A percentile compares a stretch with the other conserved stretches of the same genome.
Evolutionary conservation across 1,284 basidiomycete species (phyloP).

Genomic region (Lentinula novae-zelandiae): DNA sequence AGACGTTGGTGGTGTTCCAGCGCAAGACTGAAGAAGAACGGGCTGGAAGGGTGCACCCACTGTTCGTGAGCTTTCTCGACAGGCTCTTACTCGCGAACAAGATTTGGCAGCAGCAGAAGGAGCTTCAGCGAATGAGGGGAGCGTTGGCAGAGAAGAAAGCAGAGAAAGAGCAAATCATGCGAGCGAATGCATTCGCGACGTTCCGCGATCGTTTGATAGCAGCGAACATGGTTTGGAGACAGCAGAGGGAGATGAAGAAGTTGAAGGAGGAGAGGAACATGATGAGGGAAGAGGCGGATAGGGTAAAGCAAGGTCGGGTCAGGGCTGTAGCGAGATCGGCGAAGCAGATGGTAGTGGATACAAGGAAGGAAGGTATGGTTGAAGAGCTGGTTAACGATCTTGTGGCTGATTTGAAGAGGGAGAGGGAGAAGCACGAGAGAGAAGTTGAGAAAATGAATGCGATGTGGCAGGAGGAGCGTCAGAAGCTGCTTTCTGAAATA

Average conservation of each 20-base stretch:
- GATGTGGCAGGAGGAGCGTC: slow-evolving; percentile 37
- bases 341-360: slow-evolving; percentile 39
- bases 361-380: slow-evolving; percentile 37
- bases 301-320: slow-evolving; percentile 28
- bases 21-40: background rate
- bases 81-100: slow-evolving; percentile 35
- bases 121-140: slow-evolving; percentile 28
- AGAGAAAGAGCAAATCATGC: slow-evolving; percentile 20
- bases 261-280: slow-evolving; percentile 27
- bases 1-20: background rate
- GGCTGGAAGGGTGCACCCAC: background rate
- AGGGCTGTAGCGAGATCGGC: slow-evolving; percentile 34
- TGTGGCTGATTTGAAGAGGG: slow-evolving; percentile 32
- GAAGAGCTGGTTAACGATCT: slow-evolving; percentile 36
- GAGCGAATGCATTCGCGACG: slow-evolving; percentile 28
- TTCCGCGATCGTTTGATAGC: slow-evolving; percentile 36
- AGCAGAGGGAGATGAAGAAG: slow-evolving; percentile 30
- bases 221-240: slow-evolving; percentile 33
- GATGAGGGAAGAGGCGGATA: slow-evolving; percentile 28
- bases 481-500: slow-evolving; percentile 31
- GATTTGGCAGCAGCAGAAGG: slow-evolving; percentile 37
- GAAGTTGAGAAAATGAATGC: slow-evolving; percentile 34
- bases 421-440: slow-evolving; percentile 31
- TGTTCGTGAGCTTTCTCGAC: slow-evolving; percentile 38
- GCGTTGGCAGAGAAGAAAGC: slow-evolving; percentile 17